Conservation (phyloP, 2,329 filamentous ascomycete species). For the Chaetomium strumarium region DNA sequence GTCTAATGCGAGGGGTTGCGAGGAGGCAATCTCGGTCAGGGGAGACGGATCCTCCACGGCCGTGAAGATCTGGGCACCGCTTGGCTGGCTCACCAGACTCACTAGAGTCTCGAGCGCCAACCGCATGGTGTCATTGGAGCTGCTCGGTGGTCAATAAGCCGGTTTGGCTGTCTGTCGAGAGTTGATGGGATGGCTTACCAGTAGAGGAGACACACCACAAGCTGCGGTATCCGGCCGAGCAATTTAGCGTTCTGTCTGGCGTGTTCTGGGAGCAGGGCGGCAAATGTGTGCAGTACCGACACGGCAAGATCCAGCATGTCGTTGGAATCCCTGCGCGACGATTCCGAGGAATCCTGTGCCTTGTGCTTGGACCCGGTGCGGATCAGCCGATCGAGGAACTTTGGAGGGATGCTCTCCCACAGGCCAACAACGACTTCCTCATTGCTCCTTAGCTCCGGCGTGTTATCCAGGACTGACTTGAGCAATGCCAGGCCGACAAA, state of each 20-base stretch:
- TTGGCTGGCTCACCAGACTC: conserved; percentile 46
- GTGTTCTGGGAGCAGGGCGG: conserved; percentile 48
- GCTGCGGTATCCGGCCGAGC: conserved; percentile 45
- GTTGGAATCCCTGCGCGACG: conserved; percentile 39
- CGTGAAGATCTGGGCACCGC: conserved; percentile 46
- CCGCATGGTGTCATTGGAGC: conserved; percentile 46
- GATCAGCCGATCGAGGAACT: conserved; percentile 59
- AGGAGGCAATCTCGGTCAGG: conserved; percentile 51
- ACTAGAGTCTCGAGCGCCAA: conserved; percentile 53
- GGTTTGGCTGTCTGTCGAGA: too few species aligned
- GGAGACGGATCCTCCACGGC: conserved; percentile 46
- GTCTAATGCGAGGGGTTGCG: conserved; percentile 48
- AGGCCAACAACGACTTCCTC: conserved; percentile 40
- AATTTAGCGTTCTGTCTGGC: conserved; percentile 42
- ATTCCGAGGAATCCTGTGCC: conserved; percentile 25
- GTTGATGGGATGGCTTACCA: conserved; percentile 37
- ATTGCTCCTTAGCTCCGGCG: conserved; percentile 45
- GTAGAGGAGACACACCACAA: conserved; percentile 48
- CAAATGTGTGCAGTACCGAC: conserved; percentile 57
- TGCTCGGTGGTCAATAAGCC: conserved; percentile 25
- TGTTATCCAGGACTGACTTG: conserved; percentile 60
- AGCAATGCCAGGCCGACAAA: conserved; percentile 63
- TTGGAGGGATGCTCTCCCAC: conserved; percentile 56
- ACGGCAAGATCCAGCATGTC: conserved; percentile 60
- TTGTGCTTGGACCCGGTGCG: conserved; percentile 40